These are phyloP conservation scores for Simplicillium aogashimaense DNA, from an alignment of 2,329 filamentous ascomycete genomes.

Conservation along the genomic window DNA sequence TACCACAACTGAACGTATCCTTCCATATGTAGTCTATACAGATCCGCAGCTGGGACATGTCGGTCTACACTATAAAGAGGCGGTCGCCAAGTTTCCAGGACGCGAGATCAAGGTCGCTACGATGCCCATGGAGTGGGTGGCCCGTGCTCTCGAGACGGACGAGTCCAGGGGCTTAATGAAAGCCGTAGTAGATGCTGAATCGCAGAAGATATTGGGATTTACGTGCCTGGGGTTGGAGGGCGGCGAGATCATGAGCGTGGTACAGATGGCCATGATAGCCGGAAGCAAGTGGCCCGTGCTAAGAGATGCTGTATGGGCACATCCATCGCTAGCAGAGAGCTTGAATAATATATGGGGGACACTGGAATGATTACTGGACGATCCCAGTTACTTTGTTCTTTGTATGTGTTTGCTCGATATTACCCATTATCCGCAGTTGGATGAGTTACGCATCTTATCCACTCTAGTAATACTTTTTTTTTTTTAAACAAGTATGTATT, in stretches of 20 bases:
- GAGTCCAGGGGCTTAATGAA: conserved; percentile 44
- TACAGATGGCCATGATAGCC: conserved; percentile 43
- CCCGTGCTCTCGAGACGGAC: conserved; percentile 38
- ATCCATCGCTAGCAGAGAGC: conserved; percentile 39
- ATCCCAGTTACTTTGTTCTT: too few relatives aligned
- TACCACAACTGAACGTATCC: conserved; percentile 15
- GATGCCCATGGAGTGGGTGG: conserved; percentile 43
- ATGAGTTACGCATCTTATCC: too few relatives aligned
- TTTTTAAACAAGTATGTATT: too few relatives aligned
- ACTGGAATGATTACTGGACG: too few relatives aligned
- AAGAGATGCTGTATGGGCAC: conserved; percentile 36
- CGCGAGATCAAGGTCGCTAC: conserved; percentile 28
- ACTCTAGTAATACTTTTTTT: too few relatives aligned
- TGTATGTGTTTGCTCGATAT: too few relatives aligned
- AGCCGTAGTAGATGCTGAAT: conserved; percentile 35
- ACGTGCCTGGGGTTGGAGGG: conserved; percentile 40
- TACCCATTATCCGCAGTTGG: too few relatives aligned
- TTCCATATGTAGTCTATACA: conserved; percentile 41
- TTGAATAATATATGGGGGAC: conserved; percentile 38
- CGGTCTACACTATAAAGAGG: conserved; percentile 32
- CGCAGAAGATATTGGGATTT: conserved; percentile 39
- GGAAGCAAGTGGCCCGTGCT: conserved; percentile 32
- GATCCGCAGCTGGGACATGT: conserved; percentile 44
- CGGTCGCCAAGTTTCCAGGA: conserved; percentile 8
- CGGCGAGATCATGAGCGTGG: conserved; percentile 41